Evolutionary conservation across 805 yeast species (phyloP).

Genomic region (Metschnikowia gelsemii): DNA sequence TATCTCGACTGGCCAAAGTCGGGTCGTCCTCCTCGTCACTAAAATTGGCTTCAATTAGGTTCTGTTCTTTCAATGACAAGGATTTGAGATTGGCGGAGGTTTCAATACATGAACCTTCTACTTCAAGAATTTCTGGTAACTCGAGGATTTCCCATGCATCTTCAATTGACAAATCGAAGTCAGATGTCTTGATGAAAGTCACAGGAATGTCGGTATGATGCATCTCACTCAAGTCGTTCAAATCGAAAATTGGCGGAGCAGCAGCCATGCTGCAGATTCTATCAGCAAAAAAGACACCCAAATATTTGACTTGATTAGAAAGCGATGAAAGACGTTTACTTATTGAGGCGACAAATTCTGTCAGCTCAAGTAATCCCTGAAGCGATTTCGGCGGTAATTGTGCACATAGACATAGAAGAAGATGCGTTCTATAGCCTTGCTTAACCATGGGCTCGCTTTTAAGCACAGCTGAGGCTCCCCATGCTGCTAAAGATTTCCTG

Average conservation of each 20-base stretch:
- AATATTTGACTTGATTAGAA: conserved; percentile 42
- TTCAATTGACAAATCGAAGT: conserved; percentile 5
- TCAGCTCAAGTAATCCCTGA: conserved; percentile 31
- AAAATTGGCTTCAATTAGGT: conserved; percentile 14
- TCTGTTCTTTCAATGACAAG: conserved; percentile 2
- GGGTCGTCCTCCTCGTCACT: conserved; percentile 56
- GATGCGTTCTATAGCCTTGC: conserved; percentile 52
- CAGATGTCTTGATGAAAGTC: neutral
- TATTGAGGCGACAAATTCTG: conserved; percentile 49
- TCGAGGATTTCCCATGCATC: conserved; percentile 25
- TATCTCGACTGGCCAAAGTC: conserved; percentile 34
- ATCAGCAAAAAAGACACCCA: conserved; percentile 63
- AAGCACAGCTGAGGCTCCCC: conserved; percentile 38
- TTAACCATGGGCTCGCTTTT: conserved; percentile 36
- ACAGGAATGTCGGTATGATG: conserved; percentile 7
- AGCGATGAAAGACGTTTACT: conserved; percentile 54
- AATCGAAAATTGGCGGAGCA: conserved; percentile 32
- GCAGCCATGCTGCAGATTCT: conserved; percentile 35
- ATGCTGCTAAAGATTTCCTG: conserved; percentile 8
- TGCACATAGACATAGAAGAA: conserved; percentile 40
- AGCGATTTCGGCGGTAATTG: conserved; percentile 22
- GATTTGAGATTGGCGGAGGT: conserved; percentile 2
- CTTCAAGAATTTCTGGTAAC: conserved; percentile 16
- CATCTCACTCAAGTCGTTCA: conserved; percentile 20
- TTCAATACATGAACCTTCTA: conserved; percentile 10